phyloP scores from a whole-genome alignment of 805 yeast species.

The Pichia californica region DNA sequence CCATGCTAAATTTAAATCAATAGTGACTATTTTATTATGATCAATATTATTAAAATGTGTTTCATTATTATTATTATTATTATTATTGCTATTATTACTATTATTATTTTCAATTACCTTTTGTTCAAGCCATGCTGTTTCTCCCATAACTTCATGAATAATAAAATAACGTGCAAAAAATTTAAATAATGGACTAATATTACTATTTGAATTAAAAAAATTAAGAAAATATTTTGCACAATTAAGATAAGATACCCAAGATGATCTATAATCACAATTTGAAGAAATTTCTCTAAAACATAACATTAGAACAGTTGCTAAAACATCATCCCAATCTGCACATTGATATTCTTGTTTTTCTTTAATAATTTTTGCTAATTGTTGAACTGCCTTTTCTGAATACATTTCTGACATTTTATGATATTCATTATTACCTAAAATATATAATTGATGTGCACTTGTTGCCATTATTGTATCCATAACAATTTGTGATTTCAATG shows the following conservation, averaged over 20 bases:
- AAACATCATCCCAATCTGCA: slow-evolving; percentile 34
- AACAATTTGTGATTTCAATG: slow-evolving; percentile 28
- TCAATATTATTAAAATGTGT: background rate
- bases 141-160: slow-evolving; percentile 39
- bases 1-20: background rate
- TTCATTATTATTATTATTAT: background rate
- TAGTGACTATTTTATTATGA: background rate
- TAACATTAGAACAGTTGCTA: slow-evolving; percentile 34
- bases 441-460: slow-evolving; percentile 31
- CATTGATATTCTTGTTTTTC: slow-evolving; percentile 20
- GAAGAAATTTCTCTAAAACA: slow-evolving; percentile 38
- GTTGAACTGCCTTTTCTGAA: slow-evolving; percentile 24
- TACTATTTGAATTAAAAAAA: slow-evolving; percentile 21
- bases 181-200: slow-evolving; percentile 28
- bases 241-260: slow-evolving; percentile 34
- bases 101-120: slow-evolving; percentile 10
- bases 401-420: slow-evolving; percentile 25
- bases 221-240: slow-evolving; percentile 33
- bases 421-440: slow-evolving; percentile 26
- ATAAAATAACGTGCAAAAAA: slow-evolving; percentile 35
- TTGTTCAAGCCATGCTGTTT: slow-evolving; percentile 33
- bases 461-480: slow-evolving; percentile 32
- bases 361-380: slow-evolving; percentile 28
- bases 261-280: slow-evolving; percentile 31
- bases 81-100: background rate